Conservation (phyloP, 2,329 filamentous ascomycete species). For the Didymella lethalis region DNA sequence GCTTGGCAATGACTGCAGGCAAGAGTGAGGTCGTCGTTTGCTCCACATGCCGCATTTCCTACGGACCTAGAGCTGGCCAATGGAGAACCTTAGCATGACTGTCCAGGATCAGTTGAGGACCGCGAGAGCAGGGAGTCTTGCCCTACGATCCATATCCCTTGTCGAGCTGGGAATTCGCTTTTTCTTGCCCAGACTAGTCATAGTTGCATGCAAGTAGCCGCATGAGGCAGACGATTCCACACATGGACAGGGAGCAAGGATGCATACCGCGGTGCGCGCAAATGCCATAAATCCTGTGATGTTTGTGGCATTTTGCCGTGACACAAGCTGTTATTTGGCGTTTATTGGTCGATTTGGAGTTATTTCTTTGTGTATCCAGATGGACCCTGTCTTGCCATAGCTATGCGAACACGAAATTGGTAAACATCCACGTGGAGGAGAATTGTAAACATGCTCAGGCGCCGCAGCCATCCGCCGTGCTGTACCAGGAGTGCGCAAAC, state of each 20-base stretch:
- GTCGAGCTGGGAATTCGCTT: conserved; percentile 29
- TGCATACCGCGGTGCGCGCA: conserved; percentile 2
- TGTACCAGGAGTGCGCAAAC: conserved; percentile 2
- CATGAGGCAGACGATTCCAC: conserved; percentile 20
- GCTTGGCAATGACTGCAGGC: background rate
- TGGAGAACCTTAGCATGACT: background rate
- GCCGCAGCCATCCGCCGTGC: conserved; percentile 5
- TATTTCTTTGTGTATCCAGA: background rate
- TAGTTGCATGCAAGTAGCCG: conserved; percentile 27
- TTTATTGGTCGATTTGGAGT: conserved; percentile 13
- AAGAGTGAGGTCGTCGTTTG: background rate
- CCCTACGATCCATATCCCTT: conserved; percentile 5
- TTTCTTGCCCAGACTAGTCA: conserved; percentile 29
- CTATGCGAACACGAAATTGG: background rate
- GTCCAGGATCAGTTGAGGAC: background rate
- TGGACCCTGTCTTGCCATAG: conserved; percentile 6
- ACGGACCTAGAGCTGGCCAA: background rate
- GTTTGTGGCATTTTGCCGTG: conserved; percentile 1
- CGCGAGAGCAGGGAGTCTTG: background rate
- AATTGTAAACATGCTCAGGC: conserved; percentile 1
- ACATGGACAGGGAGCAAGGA: conserved; percentile 18
- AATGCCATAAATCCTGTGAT: background rate
- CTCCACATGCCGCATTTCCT: background rate
- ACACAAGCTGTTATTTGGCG: conserved; percentile 6
- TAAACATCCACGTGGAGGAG: conserved; percentile 9